Evolutionary conservation across 177 flowering plant genomes (phyloP), one percentile per base, ranked within the genome.

Genomic region (Vitis hybrid): DNA sequence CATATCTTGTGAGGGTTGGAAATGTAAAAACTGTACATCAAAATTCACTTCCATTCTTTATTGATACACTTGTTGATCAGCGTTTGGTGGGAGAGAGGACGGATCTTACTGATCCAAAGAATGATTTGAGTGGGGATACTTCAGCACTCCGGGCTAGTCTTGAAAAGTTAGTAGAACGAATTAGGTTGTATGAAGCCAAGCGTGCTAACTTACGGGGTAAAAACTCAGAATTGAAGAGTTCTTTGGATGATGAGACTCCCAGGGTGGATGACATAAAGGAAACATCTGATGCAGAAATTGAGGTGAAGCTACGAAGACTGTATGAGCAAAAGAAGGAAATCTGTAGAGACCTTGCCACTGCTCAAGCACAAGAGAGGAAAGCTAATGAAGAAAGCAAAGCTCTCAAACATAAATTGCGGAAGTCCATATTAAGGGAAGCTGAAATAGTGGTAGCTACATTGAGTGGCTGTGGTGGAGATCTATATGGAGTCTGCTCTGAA

Each of bases 381-480:
- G 63, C 76, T 59, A 82, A 79, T 76, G 95, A 91, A 73, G 97
- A 94, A 78, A 82, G 31, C 52, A 86, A 63, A 77, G 80, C 87
- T 19, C 85, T 87, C 31, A 90, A 73, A 63, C 82, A 80, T 77
- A 93, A 88, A 71, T 61, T 92, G 59, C 81, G 99, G 61, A 91
- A 82, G 71, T 72, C 88, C 57, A 91, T 94, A 60, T 67, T 94
- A 66, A 84, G 76, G 81, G 98, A 94, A 82, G 99, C 99, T 71
- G 90, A 94, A 77, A 83, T 94, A 67, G 95, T 94, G 53, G 88
- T 93, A 51, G 81, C 96, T 31, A 94, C 99, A 57, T 83, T 94
- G 65, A 94, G 99, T 80, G 98, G 98, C 39, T 92, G 90, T 76
- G 98, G 98, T 78, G 98, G 98, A 68, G 98, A 88, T 82, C 80